Evolutionary conservation across 2,329 filamentous ascomycete genomes (phyloP).

Genomic region (Sarocladium strictum): DNA sequence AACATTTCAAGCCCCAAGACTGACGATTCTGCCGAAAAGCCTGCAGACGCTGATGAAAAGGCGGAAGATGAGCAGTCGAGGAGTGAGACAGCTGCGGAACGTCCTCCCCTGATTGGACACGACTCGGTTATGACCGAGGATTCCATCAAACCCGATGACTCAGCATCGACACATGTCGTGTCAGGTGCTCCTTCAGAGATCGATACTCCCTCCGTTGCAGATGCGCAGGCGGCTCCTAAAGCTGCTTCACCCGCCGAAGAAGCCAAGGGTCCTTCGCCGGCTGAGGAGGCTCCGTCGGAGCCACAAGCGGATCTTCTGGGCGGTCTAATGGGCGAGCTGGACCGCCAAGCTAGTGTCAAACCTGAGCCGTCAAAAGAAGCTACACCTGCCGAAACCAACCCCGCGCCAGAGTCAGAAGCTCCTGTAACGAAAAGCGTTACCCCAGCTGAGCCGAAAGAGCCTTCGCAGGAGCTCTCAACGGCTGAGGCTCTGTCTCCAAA

Average conservation of each 20-base stretch:
- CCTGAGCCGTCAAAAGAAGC: constrained; percentile 6
- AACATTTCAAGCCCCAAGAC: constrained; percentile 29
- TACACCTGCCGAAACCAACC: not conserved
- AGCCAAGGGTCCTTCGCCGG: not conserved
- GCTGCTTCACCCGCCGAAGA: constrained; percentile 3
- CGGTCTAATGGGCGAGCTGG: constrained; percentile 39
- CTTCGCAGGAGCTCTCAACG: not conserved
- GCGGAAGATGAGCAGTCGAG: constrained; percentile 19
- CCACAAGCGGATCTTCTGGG: constrained; percentile 26
- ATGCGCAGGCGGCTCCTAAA: constrained; percentile 11
- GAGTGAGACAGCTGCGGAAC: constrained; percentile 15
- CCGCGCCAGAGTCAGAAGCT: constrained; percentile 13
- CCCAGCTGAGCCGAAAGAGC: not conserved
- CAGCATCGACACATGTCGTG: constrained; percentile 27
- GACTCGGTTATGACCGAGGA: constrained; percentile 32
- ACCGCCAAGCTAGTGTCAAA: constrained; percentile 26
- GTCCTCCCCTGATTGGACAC: constrained; percentile 19
- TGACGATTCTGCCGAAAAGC: constrained; percentile 20
- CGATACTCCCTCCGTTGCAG: constrained; percentile 18
- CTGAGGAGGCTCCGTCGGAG: not conserved
- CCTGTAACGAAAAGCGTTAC: not conserved
- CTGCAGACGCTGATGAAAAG: constrained; percentile 21
- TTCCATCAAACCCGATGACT: constrained; percentile 31
- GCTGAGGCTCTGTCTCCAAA: not conserved
- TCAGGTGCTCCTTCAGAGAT: constrained; percentile 22